Evolutionary conservation across 352 stramenopile species (phyloP).

Genomic region (Pythium chondricola): DNA sequence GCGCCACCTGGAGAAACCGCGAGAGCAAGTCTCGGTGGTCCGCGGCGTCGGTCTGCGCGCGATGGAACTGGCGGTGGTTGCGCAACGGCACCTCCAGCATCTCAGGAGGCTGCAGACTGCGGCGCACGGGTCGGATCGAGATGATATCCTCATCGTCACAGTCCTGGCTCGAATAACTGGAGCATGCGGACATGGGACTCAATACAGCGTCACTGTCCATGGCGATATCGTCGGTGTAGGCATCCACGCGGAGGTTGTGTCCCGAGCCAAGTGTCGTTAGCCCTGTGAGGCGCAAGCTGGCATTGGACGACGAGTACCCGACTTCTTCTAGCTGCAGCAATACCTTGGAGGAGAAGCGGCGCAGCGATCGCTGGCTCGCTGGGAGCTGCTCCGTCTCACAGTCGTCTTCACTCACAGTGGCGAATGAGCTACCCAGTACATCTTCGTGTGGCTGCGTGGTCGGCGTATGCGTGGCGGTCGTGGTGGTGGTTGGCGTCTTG

Average conservation of each 20-base stretch:
- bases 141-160: slow-evolving; percentile 15
- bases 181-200: no score
- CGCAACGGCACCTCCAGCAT: slow-evolving; percentile 21
- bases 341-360: slow-evolving; percentile 20
- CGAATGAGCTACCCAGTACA: slow-evolving; percentile 4
- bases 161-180: no score
- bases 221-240: no score
- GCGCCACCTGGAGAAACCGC: slow-evolving; percentile 31
- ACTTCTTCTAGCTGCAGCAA: slow-evolving; percentile 11
- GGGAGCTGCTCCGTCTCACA: not conserved
- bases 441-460: no score
- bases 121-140: slow-evolving; percentile 13
- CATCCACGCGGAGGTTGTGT: no score
- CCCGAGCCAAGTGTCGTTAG: slow-evolving; percentile 15
- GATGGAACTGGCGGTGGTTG: slow-evolving; percentile 22
- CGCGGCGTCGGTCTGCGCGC: slow-evolving; percentile 1
- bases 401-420: not conserved
- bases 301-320: slow-evolving; percentile 1
- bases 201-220: no score
- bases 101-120: slow-evolving; percentile 16
- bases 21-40: slow-evolving; percentile 31
- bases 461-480: no score
- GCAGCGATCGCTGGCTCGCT: slow-evolving; percentile 19
- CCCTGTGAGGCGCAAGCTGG: slow-evolving; percentile 5
- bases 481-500: no score